Conservation (phyloP, 495 filamentous ascomycete genomes). For the Oleoguttula mirabilis region DNA sequence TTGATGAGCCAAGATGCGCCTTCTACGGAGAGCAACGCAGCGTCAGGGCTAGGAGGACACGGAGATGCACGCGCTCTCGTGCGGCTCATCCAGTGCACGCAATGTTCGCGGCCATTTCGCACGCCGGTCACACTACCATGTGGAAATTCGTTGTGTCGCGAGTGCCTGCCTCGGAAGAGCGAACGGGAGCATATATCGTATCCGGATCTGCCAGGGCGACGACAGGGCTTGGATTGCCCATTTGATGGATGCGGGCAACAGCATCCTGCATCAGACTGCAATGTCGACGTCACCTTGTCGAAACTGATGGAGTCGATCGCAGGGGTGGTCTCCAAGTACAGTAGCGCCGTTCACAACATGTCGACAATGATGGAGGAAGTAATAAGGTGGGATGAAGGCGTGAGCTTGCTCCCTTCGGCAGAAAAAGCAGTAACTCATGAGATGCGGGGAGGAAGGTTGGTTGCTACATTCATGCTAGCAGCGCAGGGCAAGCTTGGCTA, state of each 20-base stretch:
- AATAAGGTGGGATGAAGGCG: slow-evolving; percentile 33
- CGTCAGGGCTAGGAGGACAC: slow-evolving; percentile 32
- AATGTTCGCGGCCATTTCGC: slow-evolving; percentile 57
- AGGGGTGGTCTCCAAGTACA: slow-evolving; percentile 34
- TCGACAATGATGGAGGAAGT: slow-evolving; percentile 33
- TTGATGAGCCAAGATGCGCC: slow-evolving; percentile 23
- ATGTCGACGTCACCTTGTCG: slow-evolving; percentile 58
- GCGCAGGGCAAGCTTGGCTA: slow-evolving; percentile 42
- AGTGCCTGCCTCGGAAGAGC: slow-evolving; percentile 56
- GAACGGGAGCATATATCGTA: slow-evolving; percentile 59
- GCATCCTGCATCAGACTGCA: slow-evolving; percentile 67
- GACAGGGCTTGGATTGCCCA: slow-evolving; percentile 60
- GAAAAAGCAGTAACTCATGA: slow-evolving; percentile 20
- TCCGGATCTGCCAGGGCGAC: slow-evolving; percentile 49
- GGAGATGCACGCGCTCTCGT: slow-evolving; percentile 47
- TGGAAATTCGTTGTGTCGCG: slow-evolving; percentile 63
- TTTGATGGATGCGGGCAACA: slow-evolving; percentile 52
- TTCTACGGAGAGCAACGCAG: slow-evolving; percentile 3
- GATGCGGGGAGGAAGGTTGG: slow-evolving; percentile 43
- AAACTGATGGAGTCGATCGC: slow-evolving; percentile 48
- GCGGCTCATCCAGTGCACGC: slow-evolving; percentile 59
- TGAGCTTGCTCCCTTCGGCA: slow-evolving; percentile 6
- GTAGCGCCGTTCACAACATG: slow-evolving; percentile 23
- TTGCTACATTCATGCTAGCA: slow-evolving; percentile 47
- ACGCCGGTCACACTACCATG: slow-evolving; percentile 71